phyloP scores from a whole-genome alignment of 176 grass and related monocot genomes.

The Phoenix roebelenii region DNA sequence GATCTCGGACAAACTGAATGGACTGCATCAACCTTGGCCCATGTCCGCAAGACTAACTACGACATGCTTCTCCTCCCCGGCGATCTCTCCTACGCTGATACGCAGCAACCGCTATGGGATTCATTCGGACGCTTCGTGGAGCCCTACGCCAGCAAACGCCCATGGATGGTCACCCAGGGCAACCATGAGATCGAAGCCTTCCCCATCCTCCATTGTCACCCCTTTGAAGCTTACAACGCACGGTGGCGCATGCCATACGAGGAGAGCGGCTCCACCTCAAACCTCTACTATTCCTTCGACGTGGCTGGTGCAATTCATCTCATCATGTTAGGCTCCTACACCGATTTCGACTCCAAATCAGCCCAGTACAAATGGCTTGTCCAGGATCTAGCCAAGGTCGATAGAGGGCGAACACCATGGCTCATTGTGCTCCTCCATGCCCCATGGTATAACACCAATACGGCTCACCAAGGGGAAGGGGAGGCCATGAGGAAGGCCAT shows the following conservation, averaged over 20 bases:
- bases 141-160: slow-evolving; percentile 47
- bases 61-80: slow-evolving; percentile 84
- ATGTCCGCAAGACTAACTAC: slow-evolving; percentile 38
- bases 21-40: slow-evolving; percentile 75
- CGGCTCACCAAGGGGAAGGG: slow-evolving; percentile 66
- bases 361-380: slow-evolving; percentile 74
- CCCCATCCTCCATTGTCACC: slow-evolving; percentile 17
- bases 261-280: slow-evolving; percentile 71
- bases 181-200: slow-evolving; percentile 85
- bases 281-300: slow-evolving; percentile 85
- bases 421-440: slow-evolving; percentile 58
- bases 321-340: slow-evolving; percentile 75
- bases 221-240: slow-evolving; percentile 54
- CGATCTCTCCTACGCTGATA: slow-evolving; percentile 82
- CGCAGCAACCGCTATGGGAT: slow-evolving; percentile 81
- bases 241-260: slow-evolving; percentile 75
- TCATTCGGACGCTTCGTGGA: slow-evolving; percentile 76
- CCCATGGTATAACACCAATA: slow-evolving; percentile 93
- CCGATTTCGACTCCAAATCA: slow-evolving; percentile 33
- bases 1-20: slow-evolving; percentile 91
- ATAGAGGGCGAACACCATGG: slow-evolving; percentile 59
- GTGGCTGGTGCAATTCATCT: slow-evolving; percentile 56
- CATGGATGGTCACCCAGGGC: slow-evolving; percentile 87
- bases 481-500: slow-evolving; percentile 70
- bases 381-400: slow-evolving; percentile 53